Conservation (phyloP, 331 rosid species). For the Pyrus hybrid region DNA sequence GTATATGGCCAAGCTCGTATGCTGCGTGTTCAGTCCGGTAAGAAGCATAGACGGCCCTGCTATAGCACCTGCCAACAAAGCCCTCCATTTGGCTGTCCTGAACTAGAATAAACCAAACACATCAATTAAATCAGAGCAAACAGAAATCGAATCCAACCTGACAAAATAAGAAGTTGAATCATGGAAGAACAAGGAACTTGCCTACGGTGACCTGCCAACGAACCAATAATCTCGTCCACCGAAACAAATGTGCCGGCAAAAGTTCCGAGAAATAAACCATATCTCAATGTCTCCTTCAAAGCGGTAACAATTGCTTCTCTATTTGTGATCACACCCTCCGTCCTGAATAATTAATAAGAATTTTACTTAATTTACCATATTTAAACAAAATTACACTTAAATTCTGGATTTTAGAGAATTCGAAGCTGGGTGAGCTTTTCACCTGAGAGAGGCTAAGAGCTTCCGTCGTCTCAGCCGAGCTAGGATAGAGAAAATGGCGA, state of each 20-base stretch:
- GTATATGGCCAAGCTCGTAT: conserved; percentile 81
- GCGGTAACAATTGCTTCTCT: conserved; percentile 58
- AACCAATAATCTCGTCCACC: conserved; percentile 67
- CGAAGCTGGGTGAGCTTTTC: background rate
- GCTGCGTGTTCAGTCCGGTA: conserved; percentile 76
- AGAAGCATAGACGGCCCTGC: conserved; percentile 92
- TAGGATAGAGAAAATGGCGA: conserved; percentile 78
- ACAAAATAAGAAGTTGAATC: background rate
- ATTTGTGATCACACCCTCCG: conserved; percentile 47
- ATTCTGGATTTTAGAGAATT: background rate
- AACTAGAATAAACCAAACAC: conserved; percentile 25
- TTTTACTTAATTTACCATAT: background rate
- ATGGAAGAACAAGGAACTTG: conserved; percentile 34
- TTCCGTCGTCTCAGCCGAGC: conserved; percentile 60
- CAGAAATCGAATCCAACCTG: background rate
- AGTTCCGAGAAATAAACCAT: conserved; percentile 85
- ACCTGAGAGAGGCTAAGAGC: conserved; percentile 50
- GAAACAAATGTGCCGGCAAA: conserved; percentile 90
- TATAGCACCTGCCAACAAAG: conserved; percentile 78
- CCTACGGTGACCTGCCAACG: conserved; percentile 85
- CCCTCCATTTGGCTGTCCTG: conserved; percentile 97
- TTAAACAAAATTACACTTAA: background rate
- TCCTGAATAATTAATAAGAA: conserved; percentile 33
- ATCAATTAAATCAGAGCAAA: conserved; percentile 20
- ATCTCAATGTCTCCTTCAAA: conserved; percentile 84